A percentile compares a stretch with the other conserved stretches of the same genome.
These are phyloP conservation scores for Exophiala phaeomuriformis DNA, from an alignment of 2,329 filamentous ascomycete genomes.

Conservation along the genomic window DNA sequence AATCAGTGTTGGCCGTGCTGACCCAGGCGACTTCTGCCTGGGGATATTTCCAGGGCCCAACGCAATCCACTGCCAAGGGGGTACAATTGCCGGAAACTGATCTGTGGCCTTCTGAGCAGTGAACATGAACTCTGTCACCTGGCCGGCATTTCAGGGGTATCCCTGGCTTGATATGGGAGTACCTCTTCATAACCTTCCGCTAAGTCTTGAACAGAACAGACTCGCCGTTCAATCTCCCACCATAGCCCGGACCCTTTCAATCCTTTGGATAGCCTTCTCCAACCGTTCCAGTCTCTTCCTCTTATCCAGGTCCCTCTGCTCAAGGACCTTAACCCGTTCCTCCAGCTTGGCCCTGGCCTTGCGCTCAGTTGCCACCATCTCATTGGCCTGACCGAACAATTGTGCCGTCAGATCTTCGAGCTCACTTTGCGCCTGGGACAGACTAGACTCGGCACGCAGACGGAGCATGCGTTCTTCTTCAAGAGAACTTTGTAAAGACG, in stretches of 20 bases:
- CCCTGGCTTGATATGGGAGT: no score
- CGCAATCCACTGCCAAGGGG: no score
- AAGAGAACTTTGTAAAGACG: slow-evolving; percentile 46
- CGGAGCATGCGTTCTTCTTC: slow-evolving; percentile 49
- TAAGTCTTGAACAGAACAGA: no score
- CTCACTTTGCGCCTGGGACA: slow-evolving; percentile 49
- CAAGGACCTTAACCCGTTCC: slow-evolving; percentile 41
- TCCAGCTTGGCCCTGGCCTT: slow-evolving; percentile 49
- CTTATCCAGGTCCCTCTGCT: slow-evolving; percentile 44
- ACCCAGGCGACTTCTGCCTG: no score
- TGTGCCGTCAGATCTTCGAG: slow-evolving; percentile 55
- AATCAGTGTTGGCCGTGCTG: no score
- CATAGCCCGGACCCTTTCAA: slow-evolving; percentile 50
- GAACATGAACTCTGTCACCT: no score
- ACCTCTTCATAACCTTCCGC: neutral
- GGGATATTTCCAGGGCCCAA: no score
- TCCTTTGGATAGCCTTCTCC: slow-evolving; percentile 50
- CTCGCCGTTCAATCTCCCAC: slow-evolving; percentile 33
- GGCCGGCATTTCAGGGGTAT: no score
- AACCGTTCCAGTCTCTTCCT: slow-evolving; percentile 47
- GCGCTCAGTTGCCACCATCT: slow-evolving; percentile 59
- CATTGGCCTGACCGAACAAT: slow-evolving; percentile 57
- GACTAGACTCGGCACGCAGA: slow-evolving; percentile 50
- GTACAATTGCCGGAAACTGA: no score
- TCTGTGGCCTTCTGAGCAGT: no score